Evolutionary conservation across 768 basidiomycete genomes (phyloP), one percentile per base, ranked within the genome.

Genomic region (Pholiota microspora): DNA sequence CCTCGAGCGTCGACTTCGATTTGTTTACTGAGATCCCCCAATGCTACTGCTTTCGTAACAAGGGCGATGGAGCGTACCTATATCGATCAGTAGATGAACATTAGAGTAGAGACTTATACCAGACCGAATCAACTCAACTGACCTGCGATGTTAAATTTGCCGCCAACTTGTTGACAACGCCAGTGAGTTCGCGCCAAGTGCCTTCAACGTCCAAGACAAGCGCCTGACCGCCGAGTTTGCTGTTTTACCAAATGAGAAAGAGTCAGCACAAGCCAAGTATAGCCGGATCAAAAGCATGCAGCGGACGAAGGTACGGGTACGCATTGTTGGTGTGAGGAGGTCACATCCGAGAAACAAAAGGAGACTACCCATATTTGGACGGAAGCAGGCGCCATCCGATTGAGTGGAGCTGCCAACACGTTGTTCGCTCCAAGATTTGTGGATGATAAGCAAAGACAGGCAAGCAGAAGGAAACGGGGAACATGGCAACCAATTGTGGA

Each of bases 21-120:
- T 67, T 90, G 92, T 69, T 91, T 91, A 48, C 83, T 86, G 62
- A 94, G 73, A 70, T 98, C 94, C 21, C 94, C 94, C 48, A 88
- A 73, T 0, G 94, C 94, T 67, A 97, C 94, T 4, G 94, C 95
- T 72, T 92, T 94, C 16, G 95, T 97, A 57, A 98, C 95, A 57
- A 85, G 83, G 5, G 93, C 91, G 55, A 94, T 94, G 46, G 89
- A 90, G 53, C 95, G 84, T 59, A 93, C 91, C 73, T 73, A 42
- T 3, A 36, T 13, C 40, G 34, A 48, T 32, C 32, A 23, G 48
- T 42, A 18, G 9, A 18, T 23, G 16, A 16, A 21, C 10, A 53
- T 38, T 15, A 48, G 24, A 34, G 18, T 24, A n/a, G n/a, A 16
- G 49, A 7, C 7, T 10, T 3, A 51, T 3, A 44, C n/a, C 16